Evolutionary conservation across 2,329 filamentous ascomycete genomes (phyloP).

Genomic region (Scedosporium apiospermum): DNA sequence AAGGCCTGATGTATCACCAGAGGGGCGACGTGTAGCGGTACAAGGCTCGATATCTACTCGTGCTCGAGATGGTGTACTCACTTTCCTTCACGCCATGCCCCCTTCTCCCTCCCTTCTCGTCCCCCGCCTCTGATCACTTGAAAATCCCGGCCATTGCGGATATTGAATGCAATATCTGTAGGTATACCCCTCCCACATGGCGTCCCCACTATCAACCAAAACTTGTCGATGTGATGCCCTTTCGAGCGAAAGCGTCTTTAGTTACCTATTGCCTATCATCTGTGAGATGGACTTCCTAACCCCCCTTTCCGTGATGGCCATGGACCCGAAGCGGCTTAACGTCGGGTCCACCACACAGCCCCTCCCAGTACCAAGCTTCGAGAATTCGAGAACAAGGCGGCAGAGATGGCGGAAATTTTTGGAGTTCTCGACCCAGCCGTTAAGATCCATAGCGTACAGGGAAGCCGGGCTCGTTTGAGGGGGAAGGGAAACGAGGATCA

Average conservation of each 20-base stretch:
- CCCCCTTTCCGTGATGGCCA: not conserved
- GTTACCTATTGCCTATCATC: not conserved
- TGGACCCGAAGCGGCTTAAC: not conserved
- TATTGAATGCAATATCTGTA: not conserved
- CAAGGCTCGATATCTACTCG: not conserved
- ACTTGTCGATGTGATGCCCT: not conserved
- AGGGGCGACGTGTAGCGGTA: not conserved
- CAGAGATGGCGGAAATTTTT: not conserved
- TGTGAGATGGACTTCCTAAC: not conserved
- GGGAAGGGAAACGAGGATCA: not conserved
- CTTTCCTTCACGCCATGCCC: not conserved
- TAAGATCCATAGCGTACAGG: not conserved
- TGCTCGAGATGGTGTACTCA: not conserved
- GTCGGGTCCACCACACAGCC: not conserved
- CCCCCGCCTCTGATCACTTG: not conserved
- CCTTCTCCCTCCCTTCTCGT: not conserved
- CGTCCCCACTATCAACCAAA: not conserved
- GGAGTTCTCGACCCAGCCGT: not conserved
- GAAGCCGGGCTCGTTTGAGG: not conserved
- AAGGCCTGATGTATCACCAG: not conserved
- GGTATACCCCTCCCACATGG: not conserved
- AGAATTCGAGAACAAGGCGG: not conserved
- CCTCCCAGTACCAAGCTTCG: not conserved
- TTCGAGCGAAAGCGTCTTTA: not conserved
- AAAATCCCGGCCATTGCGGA: not conserved